A percentile compares a stretch with the other conserved stretches of the same genome.
Evolutionary conservation across 1,284 basidiomycete genomes (phyloP).

Genomic region (Ganoderma lucidum): DNA sequence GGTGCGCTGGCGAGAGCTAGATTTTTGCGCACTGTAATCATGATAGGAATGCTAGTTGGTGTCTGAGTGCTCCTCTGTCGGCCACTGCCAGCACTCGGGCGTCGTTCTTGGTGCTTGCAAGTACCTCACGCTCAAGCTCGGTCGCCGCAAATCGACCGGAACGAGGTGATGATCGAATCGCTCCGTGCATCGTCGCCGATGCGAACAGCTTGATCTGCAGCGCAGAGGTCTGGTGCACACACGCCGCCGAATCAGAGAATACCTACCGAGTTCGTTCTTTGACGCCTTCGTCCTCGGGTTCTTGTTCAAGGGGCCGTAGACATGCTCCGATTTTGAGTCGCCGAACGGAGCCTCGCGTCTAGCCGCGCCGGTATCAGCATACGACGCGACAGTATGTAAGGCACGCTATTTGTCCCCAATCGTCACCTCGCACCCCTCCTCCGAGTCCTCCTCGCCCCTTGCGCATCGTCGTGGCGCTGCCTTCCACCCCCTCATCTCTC

Average conservation of each 20-base stretch:
- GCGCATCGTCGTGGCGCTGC: background rate
- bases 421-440: conserved; percentile 5
- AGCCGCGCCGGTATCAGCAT: conserved; percentile 11
- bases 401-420: conserved; percentile 7
- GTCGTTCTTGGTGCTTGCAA: conserved; percentile 17
- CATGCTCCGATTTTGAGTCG: conserved; percentile 16
- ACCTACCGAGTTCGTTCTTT: conserved; percentile 9
- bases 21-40: conserved; percentile 15
- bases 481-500: background rate
- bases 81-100: conserved; percentile 11
- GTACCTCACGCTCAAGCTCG: conserved; percentile 9
- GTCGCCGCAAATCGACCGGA: background rate
- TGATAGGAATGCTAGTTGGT: conserved; percentile 13
- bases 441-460: background rate
- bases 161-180: conserved; percentile 3
- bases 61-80: conserved; percentile 14
- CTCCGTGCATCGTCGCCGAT: conserved; percentile 8
- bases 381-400: conserved; percentile 18
- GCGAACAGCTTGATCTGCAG: conserved; percentile 9
- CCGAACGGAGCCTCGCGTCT: conserved; percentile 19
- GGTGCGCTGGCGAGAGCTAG: conserved; percentile 6
- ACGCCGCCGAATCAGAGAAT: conserved; percentile 18
- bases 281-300: conserved; percentile 13
- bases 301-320: background rate
- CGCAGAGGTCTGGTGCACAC: conserved; percentile 1